Evolutionary conservation across 2,329 filamentous ascomycete species (phyloP).

Genomic region (Metarhizium anisopliae): DNA sequence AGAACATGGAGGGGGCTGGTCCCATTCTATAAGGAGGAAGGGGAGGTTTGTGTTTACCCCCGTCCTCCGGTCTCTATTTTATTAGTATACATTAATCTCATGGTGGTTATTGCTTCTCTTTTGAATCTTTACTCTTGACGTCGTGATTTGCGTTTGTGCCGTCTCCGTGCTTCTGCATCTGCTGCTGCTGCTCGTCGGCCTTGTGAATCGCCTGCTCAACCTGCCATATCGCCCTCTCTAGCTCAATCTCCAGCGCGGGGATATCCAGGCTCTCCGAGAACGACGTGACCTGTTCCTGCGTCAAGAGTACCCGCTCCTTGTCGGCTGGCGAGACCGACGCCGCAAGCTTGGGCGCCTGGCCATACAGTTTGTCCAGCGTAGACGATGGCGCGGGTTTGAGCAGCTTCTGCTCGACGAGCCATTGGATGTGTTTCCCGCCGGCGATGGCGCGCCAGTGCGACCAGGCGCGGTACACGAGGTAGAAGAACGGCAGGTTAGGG

Average conservation of each 20-base stretch:
- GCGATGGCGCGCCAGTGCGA: constrained; percentile 82
- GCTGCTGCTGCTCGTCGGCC: constrained; percentile 12
- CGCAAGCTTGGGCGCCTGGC: constrained; percentile 28
- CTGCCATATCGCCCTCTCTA: constrained; percentile 70
- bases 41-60: not conserved
- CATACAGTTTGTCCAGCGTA: constrained; percentile 67
- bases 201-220: constrained; percentile 45
- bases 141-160: not conserved
- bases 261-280: constrained; percentile 55
- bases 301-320: constrained; percentile 33
- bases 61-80: not conserved
- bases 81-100: constrained; percentile 9
- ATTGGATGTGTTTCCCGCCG: constrained; percentile 78
- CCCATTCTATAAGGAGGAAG: not conserved
- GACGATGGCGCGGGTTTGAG: constrained; percentile 57
- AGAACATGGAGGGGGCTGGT: not conserved
- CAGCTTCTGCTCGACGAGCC: constrained; percentile 66
- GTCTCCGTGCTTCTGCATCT: not conserved
- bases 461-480: constrained; percentile 83
- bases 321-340: constrained; percentile 6
- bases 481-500: constrained; percentile 95
- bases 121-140: not conserved
- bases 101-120: constrained; percentile 1
- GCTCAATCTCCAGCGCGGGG: constrained; percentile 61
- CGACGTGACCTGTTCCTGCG: constrained; percentile 43